Evolutionary conservation across 805 yeast species (phyloP).

Genomic region (Hanseniaspora valbyensis): DNA sequence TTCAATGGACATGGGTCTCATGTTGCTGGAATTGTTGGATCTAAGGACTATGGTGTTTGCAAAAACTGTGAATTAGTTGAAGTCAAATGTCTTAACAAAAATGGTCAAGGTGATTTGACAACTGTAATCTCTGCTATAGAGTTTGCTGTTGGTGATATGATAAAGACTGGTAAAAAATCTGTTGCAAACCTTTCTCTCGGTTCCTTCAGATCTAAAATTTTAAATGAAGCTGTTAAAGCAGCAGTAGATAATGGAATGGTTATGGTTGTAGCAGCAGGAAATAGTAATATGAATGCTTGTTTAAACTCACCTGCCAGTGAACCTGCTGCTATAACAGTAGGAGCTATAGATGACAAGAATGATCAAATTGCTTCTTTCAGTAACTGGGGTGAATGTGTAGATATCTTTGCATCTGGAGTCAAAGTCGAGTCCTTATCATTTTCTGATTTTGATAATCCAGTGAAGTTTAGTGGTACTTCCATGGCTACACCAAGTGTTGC

Average conservation of each 20-base stretch:
- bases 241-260: constrained; percentile 64
- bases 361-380: constrained; percentile 67
- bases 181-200: constrained; percentile 79
- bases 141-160: constrained; percentile 52
- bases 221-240: constrained; percentile 66
- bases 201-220: constrained; percentile 50
- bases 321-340: constrained; percentile 61
- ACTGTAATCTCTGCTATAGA: constrained; percentile 57
- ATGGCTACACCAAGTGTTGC: constrained; percentile 73
- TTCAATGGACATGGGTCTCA: constrained; percentile 86
- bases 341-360: constrained; percentile 69
- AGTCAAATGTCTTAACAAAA: constrained; percentile 57
- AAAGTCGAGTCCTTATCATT: constrained; percentile 47
- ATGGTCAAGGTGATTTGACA: constrained; percentile 62
- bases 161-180: constrained; percentile 31
- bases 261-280: constrained; percentile 80
- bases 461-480: constrained; percentile 57
- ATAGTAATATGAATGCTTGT: constrained; percentile 68
- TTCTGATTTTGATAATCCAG: constrained; percentile 18
- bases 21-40: constrained; percentile 81
- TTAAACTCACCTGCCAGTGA: constrained; percentile 79
- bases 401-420: constrained; percentile 74
- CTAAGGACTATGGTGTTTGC: constrained; percentile 72
- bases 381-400: constrained; percentile 92
- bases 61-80: constrained; percentile 55